Base-by-base conservation (phyloP, 495 filamentous ascomycete species). In the Schizothecium vesticola region DNA sequence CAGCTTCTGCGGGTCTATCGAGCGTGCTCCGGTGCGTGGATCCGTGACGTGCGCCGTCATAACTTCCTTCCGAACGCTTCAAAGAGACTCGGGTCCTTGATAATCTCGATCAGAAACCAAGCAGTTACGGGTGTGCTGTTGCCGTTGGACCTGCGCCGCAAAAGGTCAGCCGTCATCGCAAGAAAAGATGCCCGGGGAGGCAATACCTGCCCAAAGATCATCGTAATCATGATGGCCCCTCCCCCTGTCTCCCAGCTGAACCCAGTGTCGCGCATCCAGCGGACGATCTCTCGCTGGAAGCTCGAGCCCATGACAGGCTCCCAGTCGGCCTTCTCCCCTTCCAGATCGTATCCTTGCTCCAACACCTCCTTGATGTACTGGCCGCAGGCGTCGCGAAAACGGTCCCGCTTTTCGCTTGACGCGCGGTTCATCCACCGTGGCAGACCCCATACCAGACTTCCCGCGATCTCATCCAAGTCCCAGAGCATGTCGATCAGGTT, bases 301-400 rank as follows among this genome's bases (percentile, higher is more conserved):
- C 69, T 66, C 12, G 70, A 65, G 19, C 76, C 76, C 13, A 72
- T 74, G 28, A 61, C 13, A 5, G 70, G 65, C 28, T 78, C 76
- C 76, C 75, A 77, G 31, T 76, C 74, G 1, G 61, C 55, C 21
- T 74, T 62, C 12, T 21, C 59, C 16, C 21, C 59, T 21, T 70
- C 68, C 1, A 25, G 33, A 9, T 63, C 66, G 51, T 66, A 51
- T 66, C 72, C 74, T 58, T 72, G 19, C 24, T 13, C 63, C 5
- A 22, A 3, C 3, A 51, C 63, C 12, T 56, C 63, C 13, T 65
- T 12, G 13, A 56, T 10, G 43, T 31, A 65, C 8, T 24, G 13
- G 16, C 16, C 43, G 36, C 26, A n/a, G 24, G 63, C 63, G 16
- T 12, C 43, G 11, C 43, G 19, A 9, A 26, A 56, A 23, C 63